Evolutionary conservation across 768 basidiomycete species (phyloP).

Genomic region (Tulasnella sp.): DNA sequence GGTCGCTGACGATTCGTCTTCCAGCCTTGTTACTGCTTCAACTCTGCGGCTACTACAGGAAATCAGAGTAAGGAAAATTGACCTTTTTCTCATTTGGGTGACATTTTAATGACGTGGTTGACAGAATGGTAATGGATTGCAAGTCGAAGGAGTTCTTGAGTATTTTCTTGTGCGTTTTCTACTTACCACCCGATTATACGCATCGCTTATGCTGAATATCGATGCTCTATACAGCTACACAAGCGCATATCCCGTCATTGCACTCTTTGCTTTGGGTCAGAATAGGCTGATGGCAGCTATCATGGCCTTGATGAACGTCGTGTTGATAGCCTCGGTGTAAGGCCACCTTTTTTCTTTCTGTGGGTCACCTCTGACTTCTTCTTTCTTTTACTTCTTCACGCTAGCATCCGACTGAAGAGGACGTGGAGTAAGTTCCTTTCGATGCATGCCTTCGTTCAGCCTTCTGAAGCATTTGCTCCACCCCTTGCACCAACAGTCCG

Average conservation of each 20-base stretch:
- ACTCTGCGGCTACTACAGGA: constrained; percentile 36
- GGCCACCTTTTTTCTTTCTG: neutral
- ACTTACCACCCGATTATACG: neutral
- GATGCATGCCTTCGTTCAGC: neutral
- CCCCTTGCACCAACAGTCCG: neutral
- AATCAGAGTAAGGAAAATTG: neutral
- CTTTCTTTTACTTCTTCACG: neutral
- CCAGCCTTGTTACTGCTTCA: constrained; percentile 20
- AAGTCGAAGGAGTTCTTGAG: constrained; percentile 39
- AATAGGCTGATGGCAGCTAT: constrained; percentile 36
- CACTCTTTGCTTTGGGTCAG: constrained; percentile 41
- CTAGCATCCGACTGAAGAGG: constrained; percentile 20
- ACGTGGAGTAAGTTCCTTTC: constrained; percentile 42
- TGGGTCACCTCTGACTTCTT: too few species aligned
- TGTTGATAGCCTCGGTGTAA: constrained; percentile 35
- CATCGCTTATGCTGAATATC: constrained; percentile 2
- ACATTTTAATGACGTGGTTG: neutral
- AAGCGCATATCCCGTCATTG: constrained; percentile 39
- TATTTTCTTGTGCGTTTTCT: constrained; percentile 33
- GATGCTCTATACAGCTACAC: constrained; percentile 32
- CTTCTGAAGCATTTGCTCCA: neutral
- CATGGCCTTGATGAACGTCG: constrained; percentile 36
- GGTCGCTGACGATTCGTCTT: neutral
- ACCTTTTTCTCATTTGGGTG: neutral
- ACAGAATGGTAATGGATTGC: constrained; percentile 33